Percentiles rank a stretch among this genome's conserved stretches.
These are phyloP conservation scores for Apiotrichum mycotoxinovorans DNA, from an alignment of 1,284 basidiomycete species.

Conservation along the genomic window DNA sequence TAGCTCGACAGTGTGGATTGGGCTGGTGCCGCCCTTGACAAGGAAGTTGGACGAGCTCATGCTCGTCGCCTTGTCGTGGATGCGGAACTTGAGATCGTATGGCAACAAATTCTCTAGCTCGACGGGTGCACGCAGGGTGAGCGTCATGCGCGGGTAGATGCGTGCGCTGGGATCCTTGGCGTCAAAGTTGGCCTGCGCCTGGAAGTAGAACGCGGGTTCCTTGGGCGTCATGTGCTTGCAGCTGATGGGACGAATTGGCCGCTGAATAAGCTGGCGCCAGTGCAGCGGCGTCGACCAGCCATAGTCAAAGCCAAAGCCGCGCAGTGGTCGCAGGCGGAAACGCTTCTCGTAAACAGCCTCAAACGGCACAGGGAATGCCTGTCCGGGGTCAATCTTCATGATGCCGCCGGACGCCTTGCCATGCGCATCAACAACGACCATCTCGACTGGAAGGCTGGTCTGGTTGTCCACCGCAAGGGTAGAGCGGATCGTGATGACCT, in stretches of 20 bases:
- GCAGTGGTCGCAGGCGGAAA: conserved; percentile 86
- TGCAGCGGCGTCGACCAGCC: conserved; percentile 85
- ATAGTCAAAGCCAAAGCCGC: conserved; percentile 63
- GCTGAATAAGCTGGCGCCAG: conserved; percentile 85
- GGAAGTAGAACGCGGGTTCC: conserved; percentile 94
- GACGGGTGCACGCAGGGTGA: conserved; percentile 88
- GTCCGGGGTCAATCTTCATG: conserved; percentile 86
- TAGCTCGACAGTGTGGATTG: conserved; percentile 93
- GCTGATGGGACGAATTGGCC: conserved; percentile 72
- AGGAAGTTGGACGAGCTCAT: conserved; percentile 81
- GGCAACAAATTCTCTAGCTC: conserved; percentile 96
- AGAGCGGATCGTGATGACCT: conserved; percentile 90
- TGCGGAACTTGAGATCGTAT: conserved; percentile 90
- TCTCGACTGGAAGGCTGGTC: conserved; percentile 87
- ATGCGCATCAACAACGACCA: conserved; percentile 81
- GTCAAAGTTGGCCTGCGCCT: conserved; percentile 84
- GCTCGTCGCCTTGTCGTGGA: conserved; percentile 93
- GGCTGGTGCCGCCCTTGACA: conserved; percentile 90
- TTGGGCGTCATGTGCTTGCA: conserved; percentile 77
- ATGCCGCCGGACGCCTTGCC: conserved; percentile 77
- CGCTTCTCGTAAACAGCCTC: conserved; percentile 81
- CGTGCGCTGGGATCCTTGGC: conserved; percentile 62
- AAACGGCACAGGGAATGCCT: conserved; percentile 84
- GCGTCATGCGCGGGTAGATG: conserved; percentile 75
- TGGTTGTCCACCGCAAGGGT: conserved; percentile 90